Evolutionary conservation across 2,329 filamentous ascomycete species (phyloP), one percentile per base, ranked within the genome.

Genomic region (Penicillium sp.): DNA sequence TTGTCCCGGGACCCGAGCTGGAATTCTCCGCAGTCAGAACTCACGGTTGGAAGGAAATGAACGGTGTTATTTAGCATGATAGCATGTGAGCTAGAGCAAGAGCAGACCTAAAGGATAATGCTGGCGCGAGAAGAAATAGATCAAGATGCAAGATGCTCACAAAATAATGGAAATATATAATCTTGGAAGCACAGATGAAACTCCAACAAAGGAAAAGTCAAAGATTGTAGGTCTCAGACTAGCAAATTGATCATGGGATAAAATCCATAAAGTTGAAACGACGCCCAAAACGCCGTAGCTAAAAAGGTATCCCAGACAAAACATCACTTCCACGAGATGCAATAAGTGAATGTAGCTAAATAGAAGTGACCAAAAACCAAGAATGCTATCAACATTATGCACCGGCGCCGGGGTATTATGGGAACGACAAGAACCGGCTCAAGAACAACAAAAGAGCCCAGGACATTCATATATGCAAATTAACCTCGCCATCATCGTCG

Each of bases 381-480:
- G 23, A 49, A 52, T 49, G 50, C 44, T 33, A 52, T 40, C 39
- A 46, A 52, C 42, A 38, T 43, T 31, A 59, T 52, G 57, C 50
- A 52, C 48, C 52, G 56, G 56, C 55, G 59, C 58, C 58, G 53
- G 63, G 65, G 63, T 66, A 65, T 67, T 54, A 55, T 54, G 46
- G 44, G 52, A 58, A 56, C 39, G 42, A 59, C 41, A 53, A 52
- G 46, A 50, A 55, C 49, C 52, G 49, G 49, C 47, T 50, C 44
- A 40, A 40, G 38, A 56, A 53, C 15, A 52, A 44, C 48, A 45
- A 46, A 39, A 49, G 48, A 46, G 51, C 42, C 50, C 41, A 53
- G 38, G 39, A 56, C 42, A 52, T 47, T 52, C 48, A 46, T 52
- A 52, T 41, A 42, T 41, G n/a, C 43, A 48, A 33, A 37, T 43